Evolutionary conservation across 371 early-diverging fungal genomes (phyloP).

Genomic region (Catenaria anguillulae): DNA sequence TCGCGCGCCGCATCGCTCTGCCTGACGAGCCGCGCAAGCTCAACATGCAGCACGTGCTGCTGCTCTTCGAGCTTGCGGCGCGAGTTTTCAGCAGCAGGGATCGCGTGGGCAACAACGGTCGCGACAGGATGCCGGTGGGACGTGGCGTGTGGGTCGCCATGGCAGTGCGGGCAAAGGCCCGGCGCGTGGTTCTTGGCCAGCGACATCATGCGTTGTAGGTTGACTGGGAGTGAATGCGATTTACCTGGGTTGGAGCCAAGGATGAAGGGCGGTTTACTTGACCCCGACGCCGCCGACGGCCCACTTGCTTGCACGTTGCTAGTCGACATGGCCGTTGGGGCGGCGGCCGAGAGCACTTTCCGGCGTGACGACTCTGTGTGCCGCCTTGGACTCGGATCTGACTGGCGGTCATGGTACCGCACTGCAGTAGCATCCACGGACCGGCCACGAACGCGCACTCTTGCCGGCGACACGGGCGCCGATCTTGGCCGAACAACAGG

Average conservation of each 20-base stretch:
- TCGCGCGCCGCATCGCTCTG: not conserved
- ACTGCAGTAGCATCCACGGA: no score
- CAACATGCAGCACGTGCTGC: not conserved
- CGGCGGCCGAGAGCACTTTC: no score
- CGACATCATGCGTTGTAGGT: conserved; percentile 1
- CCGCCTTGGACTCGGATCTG: no score
- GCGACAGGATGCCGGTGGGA: not conserved
- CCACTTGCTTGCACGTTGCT: no score
- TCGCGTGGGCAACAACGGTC: not conserved
- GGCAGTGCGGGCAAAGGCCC: not conserved
- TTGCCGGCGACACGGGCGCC: no score
- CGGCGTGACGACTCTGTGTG: no score
- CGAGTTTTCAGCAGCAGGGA: not conserved
- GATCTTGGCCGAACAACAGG: no score
- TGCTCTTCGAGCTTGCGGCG: not conserved
- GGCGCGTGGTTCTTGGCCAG: conserved; percentile 1
- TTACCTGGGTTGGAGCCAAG: not conserved
- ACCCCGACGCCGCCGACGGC: not conserved
- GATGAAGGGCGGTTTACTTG: conserved; percentile 4
- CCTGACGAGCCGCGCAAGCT: not conserved
- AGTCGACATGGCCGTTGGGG: no score
- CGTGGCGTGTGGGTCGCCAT: not conserved
- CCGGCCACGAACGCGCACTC: no score
- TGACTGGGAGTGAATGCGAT: not conserved
- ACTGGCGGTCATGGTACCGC: no score